Evolutionary conservation across 1,139 yeast species (phyloP), one percentile per base, ranked within the genome.

Genomic region (Maudiozyma humilis): DNA sequence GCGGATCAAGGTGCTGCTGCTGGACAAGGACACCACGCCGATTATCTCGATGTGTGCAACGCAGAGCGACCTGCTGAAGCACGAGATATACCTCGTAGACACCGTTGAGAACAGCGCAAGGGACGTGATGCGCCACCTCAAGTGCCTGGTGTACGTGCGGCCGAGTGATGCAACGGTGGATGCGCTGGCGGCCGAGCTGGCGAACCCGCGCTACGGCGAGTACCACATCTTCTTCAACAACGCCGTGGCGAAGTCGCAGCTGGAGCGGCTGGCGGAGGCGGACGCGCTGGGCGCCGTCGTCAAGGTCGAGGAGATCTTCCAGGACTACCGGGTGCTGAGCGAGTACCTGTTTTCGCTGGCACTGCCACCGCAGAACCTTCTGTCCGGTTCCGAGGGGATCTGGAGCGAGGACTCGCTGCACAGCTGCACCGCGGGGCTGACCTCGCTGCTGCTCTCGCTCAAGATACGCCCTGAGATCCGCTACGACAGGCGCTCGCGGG

Each of bases 221-320:
- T 91, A 91, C 63, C 82, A 81, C 55, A 62, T 91, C 23, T 87
- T 70, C 53, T 85, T 89, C 69, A 84, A 79, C 61, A 88, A 88
- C 61, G 69, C 79, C 19, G 73, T 88, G 30, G 71, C 78, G 44
- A 89, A 89, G 64, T 70, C 79, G 31, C 84, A 85, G 50, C 64
- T 91, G 52, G 99, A 93, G 60, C 72, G 83, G 44, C 62, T 91
- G 34, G 98, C 98, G 0, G 95, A 87, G 62, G 76, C 86, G 2
- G 99, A 91, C 63, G 93, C 86, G 58, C 72, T 79, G 55, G 98
- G 89, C 59, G 78, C 79, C 5, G 84, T 93, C 7, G 67, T 73
- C 4, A 76, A 75, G 49, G 88, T 91, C 2, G 77, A 82, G 32
- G 98, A 91, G 59, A 61, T 88, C 40, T 91, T 87, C 59, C 86